A percentile compares a stretch with the other conserved stretches of the same genome.
Evolutionary conservation across 2,329 filamentous ascomycete genomes (phyloP).

Genomic region (Pseudonectria buxi): DNA sequence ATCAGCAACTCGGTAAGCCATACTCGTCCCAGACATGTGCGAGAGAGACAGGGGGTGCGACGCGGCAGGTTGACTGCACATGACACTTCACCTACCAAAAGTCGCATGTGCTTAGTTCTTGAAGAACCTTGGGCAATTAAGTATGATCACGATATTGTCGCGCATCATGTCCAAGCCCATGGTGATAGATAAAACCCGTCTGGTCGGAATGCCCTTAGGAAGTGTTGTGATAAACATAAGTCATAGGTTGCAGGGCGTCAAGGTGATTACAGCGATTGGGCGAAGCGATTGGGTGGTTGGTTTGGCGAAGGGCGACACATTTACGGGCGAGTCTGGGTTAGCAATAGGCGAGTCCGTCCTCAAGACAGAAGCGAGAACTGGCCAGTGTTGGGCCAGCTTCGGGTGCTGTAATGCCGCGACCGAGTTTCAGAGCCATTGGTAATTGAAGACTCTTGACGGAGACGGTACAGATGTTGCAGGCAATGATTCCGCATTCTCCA

Average conservation of each 20-base stretch:
- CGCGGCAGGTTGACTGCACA: no score
- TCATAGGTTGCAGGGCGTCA: slow-evolving; percentile 18
- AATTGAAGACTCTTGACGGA: slow-evolving; percentile 18
- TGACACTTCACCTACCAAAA: no score
- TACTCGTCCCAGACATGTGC: no score
- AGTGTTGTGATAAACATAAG: slow-evolving; percentile 5
- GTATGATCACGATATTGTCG: no score
- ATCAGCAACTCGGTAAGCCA: no score
- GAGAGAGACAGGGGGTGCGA: no score
- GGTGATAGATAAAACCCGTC: no score
- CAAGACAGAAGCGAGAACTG: slow-evolving; percentile 15
- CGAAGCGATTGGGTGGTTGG: slow-evolving; percentile 12
- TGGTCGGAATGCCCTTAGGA: neutral
- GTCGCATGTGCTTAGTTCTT: no score
- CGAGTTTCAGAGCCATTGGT: slow-evolving; percentile 18
- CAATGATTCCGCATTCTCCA: slow-evolving; percentile 26
- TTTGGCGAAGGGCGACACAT: slow-evolving; percentile 23
- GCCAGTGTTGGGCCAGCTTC: slow-evolving; percentile 13
- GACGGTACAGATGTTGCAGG: slow-evolving; percentile 25
- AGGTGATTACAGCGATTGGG: slow-evolving; percentile 26
- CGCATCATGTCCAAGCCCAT: no score
- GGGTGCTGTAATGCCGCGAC: slow-evolving; percentile 19
- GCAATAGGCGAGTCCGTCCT: slow-evolving; percentile 17
- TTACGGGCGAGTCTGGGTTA: slow-evolving; percentile 28
- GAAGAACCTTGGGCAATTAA: no score